Percentiles rank a stretch among this genome's conserved stretches.
Evolutionary conservation across 179 eudicot species (phyloP).

Genomic region (Silene coronaria): DNA sequence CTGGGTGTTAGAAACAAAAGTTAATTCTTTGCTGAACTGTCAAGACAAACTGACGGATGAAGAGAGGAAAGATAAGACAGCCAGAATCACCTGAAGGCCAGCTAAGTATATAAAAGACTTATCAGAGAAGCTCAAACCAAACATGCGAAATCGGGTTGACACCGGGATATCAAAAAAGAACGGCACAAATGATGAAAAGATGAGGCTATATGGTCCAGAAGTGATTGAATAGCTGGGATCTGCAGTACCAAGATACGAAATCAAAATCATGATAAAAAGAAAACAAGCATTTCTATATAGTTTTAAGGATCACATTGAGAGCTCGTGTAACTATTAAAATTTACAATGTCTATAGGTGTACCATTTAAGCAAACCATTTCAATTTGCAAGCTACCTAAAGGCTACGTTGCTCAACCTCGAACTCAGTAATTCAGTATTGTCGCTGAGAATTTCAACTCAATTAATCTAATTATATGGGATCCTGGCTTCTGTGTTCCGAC

Average conservation of each 20-base stretch:
- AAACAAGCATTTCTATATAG: not conserved
- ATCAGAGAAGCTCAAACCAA: conserved; percentile 69
- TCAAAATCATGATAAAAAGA: not conserved
- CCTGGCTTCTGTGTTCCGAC: too few relatives aligned
- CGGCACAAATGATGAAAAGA: conserved; percentile 87
- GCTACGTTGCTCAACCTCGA: too few relatives aligned
- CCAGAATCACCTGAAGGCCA: conserved; percentile 76
- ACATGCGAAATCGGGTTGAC: conserved; percentile 76
- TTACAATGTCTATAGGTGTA: too few relatives aligned
- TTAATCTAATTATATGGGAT: too few relatives aligned
- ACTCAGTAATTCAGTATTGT: too few relatives aligned
- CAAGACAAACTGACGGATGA: not conserved
- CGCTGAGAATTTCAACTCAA: too few relatives aligned
- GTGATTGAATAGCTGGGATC: conserved; percentile 63
- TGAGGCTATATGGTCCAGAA: conserved; percentile 86
- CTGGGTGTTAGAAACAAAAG: conserved; percentile 38
- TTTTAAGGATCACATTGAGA: not conserved
- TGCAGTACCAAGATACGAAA: conserved; percentile 34
- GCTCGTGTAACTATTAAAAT: too few relatives aligned
- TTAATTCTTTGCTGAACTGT: not conserved
- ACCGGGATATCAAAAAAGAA: conserved; percentile 89
- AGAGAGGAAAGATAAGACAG: not conserved
- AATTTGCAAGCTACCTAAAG: too few relatives aligned
- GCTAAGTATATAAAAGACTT: conserved; percentile 91
- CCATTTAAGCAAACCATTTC: too few relatives aligned